Base-by-base conservation (phyloP, 768 basidiomycete genomes). In the Russula lepida region DNA sequence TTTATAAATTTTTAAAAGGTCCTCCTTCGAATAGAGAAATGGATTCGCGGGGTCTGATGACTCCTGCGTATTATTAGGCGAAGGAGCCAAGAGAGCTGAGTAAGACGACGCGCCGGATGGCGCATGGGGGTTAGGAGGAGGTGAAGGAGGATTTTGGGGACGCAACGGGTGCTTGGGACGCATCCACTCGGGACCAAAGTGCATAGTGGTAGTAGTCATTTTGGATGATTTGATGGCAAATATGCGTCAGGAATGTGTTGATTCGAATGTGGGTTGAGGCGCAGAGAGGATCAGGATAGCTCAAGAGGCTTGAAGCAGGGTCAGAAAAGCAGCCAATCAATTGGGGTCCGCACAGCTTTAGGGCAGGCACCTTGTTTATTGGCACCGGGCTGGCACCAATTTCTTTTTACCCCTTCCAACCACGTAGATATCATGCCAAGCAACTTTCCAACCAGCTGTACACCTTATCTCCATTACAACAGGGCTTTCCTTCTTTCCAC, bases 111-210 rank as follows among this genome's bases (percentile, higher is more conserved):
- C 78, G 74, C 76, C 80, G 61, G 79, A 78, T 56, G 73, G 73
- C 56, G 72, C 73, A 59, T 69, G 71, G 66, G 71, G 72, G 33
- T 71, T 66, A 28, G 69, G 60, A 60, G 81, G 81, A 30, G 85
- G 85, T 27, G 86, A 82, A 2, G 88, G 79, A 17, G 87, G 79
- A 53, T 82, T 80, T 79, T 83, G 63, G 79, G 70, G 67, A 48
- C 79, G 72, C 49, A 79, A 73, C 59, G 83, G 81, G 64, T 81
- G 82, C 76, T 91, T 91, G 66, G 84, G 81, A 69, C 90, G 84
- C 90, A 92, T 92, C 90, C 90, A 92, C 75, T 92, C 90, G 50
- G 90, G 90, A 69, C 89, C 90, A 78, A 92, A 92, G 72, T 92
- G 90, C 84, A 92, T 88, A 12, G 88, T 85, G 28, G 80, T 78